Conservation (phyloP, 805 yeast genomes). For the Teunomyces pallodes region DNA sequence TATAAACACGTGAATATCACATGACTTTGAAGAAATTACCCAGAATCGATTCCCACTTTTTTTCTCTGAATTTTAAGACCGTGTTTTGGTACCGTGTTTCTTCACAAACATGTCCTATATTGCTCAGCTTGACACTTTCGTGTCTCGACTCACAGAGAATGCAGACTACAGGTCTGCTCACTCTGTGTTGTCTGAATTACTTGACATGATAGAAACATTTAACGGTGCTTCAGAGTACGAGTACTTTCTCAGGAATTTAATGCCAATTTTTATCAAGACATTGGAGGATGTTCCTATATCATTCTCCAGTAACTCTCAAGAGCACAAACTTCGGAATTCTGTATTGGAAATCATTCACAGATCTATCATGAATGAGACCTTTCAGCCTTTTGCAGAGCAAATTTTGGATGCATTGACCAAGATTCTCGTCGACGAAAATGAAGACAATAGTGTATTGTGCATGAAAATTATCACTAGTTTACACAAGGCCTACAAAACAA, state of each 20-base stretch:
- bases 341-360: constrained; percentile 78
- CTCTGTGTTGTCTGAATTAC: constrained; percentile 71
- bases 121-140: constrained; percentile 66
- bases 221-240: constrained; percentile 81
- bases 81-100: constrained; percentile 3
- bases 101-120: constrained; percentile 38
- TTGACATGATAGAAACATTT: constrained; percentile 84
- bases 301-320: constrained; percentile 61
- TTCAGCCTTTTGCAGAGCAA: constrained; percentile 64
- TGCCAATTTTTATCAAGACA: constrained; percentile 67
- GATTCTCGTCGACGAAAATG: constrained; percentile 75
- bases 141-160: constrained; percentile 55
- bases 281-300: constrained; percentile 72
- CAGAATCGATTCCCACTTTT: constrained; percentile 20
- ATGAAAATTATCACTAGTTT: constrained; percentile 83
- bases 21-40: constrained; percentile 15
- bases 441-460: constrained; percentile 90
- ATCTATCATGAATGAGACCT: constrained; percentile 76
- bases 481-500: constrained; percentile 78
- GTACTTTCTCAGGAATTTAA: constrained; percentile 61
- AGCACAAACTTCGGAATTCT: constrained; percentile 74
- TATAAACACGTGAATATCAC: constrained; percentile 24
- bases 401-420: constrained; percentile 59
- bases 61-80: constrained; percentile 5
- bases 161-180: constrained; percentile 61